phyloP scores from a whole-genome alignment of 345 rosid genomes.

The Gossypium bickii region DNA sequence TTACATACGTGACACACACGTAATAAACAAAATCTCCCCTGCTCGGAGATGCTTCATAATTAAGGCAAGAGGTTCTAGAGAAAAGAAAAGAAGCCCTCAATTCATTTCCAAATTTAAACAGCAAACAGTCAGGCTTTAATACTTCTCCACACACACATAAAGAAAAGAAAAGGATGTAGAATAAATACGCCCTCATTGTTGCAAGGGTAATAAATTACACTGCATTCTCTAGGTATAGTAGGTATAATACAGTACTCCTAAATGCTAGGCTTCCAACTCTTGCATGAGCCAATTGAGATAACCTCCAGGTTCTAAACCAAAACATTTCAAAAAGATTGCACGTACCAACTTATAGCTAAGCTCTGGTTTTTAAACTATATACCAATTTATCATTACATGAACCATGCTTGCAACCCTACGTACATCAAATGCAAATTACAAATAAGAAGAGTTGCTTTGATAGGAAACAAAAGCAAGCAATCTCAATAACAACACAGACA shows the following conservation, averaged over 20 bases:
- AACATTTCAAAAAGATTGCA: too few relatives aligned
- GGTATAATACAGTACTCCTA: too few relatives aligned
- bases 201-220: too few relatives aligned
- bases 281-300: too few relatives aligned
- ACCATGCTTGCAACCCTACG: not conserved
- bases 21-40: not conserved
- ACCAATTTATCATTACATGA: not conserved
- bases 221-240: too few relatives aligned
- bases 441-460: not conserved
- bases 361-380: too few relatives aligned
- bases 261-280: too few relatives aligned
- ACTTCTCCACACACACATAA: not conserved
- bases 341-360: too few relatives aligned
- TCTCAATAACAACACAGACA: not conserved
- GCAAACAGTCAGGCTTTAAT: too few relatives aligned
- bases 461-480: not conserved
- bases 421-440: not conserved
- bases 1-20: not conserved
- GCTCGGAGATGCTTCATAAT: not conserved
- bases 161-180: not conserved
- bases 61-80: not conserved
- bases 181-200: not conserved
- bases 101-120: not conserved
- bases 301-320: too few relatives aligned
- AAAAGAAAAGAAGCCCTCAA: not conserved